A percentile compares a stretch with the other conserved stretches of the same genome.
These are phyloP conservation scores for Proliferodiscus dingleyae DNA, from an alignment of 2,329 filamentous ascomycete genomes.

Conservation along the genomic window DNA sequence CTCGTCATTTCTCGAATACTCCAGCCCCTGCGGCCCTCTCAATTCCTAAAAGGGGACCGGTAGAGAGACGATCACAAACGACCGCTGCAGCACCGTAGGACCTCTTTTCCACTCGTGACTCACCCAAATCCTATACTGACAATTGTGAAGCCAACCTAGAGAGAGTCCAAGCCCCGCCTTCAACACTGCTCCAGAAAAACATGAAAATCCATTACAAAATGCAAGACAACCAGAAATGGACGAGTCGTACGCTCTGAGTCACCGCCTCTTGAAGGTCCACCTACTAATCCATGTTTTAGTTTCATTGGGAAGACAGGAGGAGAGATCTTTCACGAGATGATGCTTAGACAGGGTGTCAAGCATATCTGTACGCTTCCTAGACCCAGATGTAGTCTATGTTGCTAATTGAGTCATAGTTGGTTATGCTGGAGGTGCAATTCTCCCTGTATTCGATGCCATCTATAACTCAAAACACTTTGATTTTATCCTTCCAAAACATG, in stretches of 20 bases:
- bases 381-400: neutral
- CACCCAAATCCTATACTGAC: conserved; percentile 26
- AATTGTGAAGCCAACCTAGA: conserved; percentile 46
- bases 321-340: conserved; percentile 99
- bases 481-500: conserved; percentile 91
- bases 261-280: conserved; percentile 10
- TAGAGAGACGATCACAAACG: conserved; percentile 43
- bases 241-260: conserved; percentile 62
- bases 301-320: conserved; percentile 95
- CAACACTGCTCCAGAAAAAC: conserved; percentile 41
- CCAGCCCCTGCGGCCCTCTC: conserved; percentile 31
- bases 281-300: conserved; percentile 37
- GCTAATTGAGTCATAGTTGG: conserved; percentile 50
- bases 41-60: conserved; percentile 35
- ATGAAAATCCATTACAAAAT: conserved; percentile 57
- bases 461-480: conserved; percentile 97
- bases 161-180: conserved; percentile 59
- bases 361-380: conserved; percentile 72
- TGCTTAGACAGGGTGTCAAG: conserved; percentile 87
- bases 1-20: conserved; percentile 40
- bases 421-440: conserved; percentile 92
- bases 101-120: conserved; percentile 14
- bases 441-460: conserved; percentile 97
- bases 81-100: conserved; percentile 38
- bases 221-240: conserved; percentile 61